Percentiles rank a stretch among this genome's conserved stretches.
phyloP scores from a whole-genome alignment of 306 rosid genomes.

The Arachis hypogaea region DNA sequence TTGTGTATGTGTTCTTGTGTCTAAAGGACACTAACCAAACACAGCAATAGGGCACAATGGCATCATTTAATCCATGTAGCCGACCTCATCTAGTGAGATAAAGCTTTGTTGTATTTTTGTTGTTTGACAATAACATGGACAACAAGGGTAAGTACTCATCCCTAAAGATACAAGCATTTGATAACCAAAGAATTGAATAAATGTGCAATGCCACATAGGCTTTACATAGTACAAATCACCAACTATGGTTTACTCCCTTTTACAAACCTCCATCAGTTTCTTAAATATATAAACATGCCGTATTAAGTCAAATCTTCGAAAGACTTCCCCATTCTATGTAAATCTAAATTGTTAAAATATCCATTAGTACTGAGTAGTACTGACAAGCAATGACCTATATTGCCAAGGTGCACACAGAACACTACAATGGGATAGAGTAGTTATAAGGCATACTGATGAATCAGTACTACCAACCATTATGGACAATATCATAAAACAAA shows the following conservation, averaged over 20 bases:
- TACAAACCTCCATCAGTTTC: slow-evolving; percentile 4
- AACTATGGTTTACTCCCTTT: slow-evolving; percentile 6
- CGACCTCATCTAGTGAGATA: no score
- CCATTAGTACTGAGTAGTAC: slow-evolving; percentile 2
- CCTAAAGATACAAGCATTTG: not conserved
- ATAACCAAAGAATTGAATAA: slow-evolving; percentile 15
- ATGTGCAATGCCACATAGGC: not conserved
- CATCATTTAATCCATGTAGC: no score
- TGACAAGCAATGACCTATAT: slow-evolving; percentile 5
- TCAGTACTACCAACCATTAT: slow-evolving; percentile 25
- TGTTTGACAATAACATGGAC: not conserved
- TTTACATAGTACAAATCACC: slow-evolving; percentile 4
- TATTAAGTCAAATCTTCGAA: not conserved
- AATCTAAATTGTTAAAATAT: slow-evolving; percentile 28
- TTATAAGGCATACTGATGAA: slow-evolving; percentile 14
- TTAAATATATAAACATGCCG: not conserved
- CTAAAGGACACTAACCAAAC: no score
- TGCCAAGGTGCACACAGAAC: slow-evolving; percentile 14
- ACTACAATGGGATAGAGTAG: not conserved
- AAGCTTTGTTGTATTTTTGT: no score
- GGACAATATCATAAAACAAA: slow-evolving; percentile 22
- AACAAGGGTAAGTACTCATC: no score
- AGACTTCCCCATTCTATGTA: slow-evolving; percentile 15
- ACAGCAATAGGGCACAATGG: no score
- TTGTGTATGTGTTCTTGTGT: no score